Evolutionary conservation across 441 rosid species (phyloP).

Genomic region (Populus trichocarpa): DNA sequence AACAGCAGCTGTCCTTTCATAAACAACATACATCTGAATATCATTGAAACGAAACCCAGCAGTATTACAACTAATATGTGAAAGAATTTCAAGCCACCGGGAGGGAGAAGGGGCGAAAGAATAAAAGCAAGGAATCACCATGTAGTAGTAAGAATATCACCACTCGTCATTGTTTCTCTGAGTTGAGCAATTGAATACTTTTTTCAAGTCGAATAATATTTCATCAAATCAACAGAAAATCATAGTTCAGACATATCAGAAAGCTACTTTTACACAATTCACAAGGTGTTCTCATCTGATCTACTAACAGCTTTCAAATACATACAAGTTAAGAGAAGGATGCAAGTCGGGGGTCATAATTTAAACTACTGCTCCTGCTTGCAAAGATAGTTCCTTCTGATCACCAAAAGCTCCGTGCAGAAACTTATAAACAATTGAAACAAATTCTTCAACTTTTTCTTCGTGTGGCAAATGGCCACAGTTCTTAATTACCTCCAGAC

Average conservation of each 20-base stretch:
- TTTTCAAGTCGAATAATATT: not conserved
- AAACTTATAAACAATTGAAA: constrained; percentile 59
- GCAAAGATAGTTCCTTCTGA: constrained; percentile 30
- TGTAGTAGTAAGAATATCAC: not conserved
- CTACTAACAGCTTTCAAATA: not conserved
- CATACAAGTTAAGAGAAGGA: not conserved
- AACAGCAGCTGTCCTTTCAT: too few relatives aligned
- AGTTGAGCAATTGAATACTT: not conserved
- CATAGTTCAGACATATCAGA: not conserved
- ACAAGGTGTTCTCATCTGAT: not conserved
- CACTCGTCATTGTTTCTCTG: not conserved
- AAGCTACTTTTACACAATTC: not conserved
- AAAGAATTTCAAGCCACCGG: too few relatives aligned
- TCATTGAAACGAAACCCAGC: too few relatives aligned
- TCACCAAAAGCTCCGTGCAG: constrained; percentile 48
- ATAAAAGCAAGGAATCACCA: not conserved
- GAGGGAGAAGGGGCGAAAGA: too few relatives aligned
- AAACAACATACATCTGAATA: too few relatives aligned
- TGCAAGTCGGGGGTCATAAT: not conserved
- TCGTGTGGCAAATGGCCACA: constrained; percentile 95
- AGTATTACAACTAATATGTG: too few relatives aligned
- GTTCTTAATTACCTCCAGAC: constrained; percentile 57
- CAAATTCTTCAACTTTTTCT: constrained; percentile 82
- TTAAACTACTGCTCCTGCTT: constrained; percentile 6
- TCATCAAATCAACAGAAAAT: too few relatives aligned